A percentile compares a stretch with the other conserved stretches of the same genome.
phyloP scores from a whole-genome alignment of 805 yeast species.

The Tetrapisispora pingtungensis region DNA sequence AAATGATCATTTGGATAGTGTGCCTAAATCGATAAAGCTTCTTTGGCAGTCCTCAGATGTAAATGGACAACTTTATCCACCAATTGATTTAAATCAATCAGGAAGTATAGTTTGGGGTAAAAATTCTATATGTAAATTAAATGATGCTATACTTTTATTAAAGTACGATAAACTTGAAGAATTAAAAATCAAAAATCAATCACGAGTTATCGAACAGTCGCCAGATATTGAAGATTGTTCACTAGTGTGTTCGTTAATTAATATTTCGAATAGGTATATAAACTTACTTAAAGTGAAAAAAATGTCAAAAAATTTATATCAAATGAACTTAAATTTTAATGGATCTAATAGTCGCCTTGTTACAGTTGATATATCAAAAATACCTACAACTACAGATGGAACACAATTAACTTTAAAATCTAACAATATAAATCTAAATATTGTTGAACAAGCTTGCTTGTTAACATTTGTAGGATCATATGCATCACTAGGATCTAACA shows the following conservation, averaged over 20 bases:
- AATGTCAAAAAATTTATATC: slow-evolving; percentile 9
- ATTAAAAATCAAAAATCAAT: slow-evolving; percentile 6
- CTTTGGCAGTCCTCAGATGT: slow-evolving; percentile 22
- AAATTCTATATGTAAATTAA: slow-evolving; percentile 1
- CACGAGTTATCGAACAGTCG: slow-evolving; percentile 15
- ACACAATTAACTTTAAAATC: slow-evolving; percentile 12
- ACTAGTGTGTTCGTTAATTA: slow-evolving; percentile 56
- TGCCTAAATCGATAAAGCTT: slow-evolving; percentile 8
- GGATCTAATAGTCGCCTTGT: slow-evolving; percentile 22
- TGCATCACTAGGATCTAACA: slow-evolving; percentile 62
- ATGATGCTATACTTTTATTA: background rate
- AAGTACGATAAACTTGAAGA: slow-evolving; percentile 6
- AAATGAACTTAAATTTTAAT: slow-evolving; percentile 19
- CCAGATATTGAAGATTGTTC: slow-evolving; percentile 51
- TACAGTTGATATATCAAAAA: slow-evolving; percentile 10
- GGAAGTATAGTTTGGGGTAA: slow-evolving; percentile 17
- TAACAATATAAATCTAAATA: slow-evolving; percentile 10
- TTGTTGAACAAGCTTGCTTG: slow-evolving; percentile 71
- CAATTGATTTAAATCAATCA: slow-evolving; percentile 14
- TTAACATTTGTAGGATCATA: slow-evolving; percentile 50
- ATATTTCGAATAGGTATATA: slow-evolving; percentile 31
- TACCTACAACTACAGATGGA: slow-evolving; percentile 14
- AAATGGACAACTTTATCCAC: slow-evolving; percentile 17
- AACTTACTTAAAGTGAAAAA: slow-evolving; percentile 8
- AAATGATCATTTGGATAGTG: slow-evolving; percentile 6